phyloP scores from a whole-genome alignment of 208 protist species.

The Acanthamoeba lenticulata region DNA sequence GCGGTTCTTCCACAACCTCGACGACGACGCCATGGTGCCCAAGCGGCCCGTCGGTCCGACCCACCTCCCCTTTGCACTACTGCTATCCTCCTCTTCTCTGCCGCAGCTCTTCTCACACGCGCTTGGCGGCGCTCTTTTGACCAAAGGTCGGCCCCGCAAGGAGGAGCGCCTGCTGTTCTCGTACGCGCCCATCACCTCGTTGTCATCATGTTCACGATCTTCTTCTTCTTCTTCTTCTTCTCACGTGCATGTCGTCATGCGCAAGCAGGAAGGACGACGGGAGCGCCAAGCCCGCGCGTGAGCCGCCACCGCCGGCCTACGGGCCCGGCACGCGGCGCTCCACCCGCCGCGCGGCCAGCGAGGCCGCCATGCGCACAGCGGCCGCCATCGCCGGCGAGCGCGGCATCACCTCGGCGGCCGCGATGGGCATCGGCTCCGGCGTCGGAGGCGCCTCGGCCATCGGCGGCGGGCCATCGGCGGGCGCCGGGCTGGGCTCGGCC shows the following conservation, averaged over 20 bases:
- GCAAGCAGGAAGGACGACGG: not conserved
- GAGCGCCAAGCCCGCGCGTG: not conserved
- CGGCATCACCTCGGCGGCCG: not conserved
- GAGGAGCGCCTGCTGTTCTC: not conserved
- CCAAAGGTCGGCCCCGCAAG: not conserved
- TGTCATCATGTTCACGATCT: not conserved
- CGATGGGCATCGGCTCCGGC: no score
- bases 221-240: not conserved
- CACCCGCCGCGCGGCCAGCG: not conserved
- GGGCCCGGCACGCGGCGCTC: not conserved
- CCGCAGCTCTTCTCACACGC: not conserved
- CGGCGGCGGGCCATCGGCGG: no score
- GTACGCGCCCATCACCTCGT: not conserved
- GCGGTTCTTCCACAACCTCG: conserved; percentile 22
- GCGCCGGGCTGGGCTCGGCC: no score
- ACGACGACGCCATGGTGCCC: conserved; percentile 6
- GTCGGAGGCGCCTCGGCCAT: no score
- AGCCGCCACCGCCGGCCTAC: not conserved
- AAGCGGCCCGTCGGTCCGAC: not conserved
- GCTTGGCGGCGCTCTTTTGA: no score
- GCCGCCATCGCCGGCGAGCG: not conserved
- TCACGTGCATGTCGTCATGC: not conserved
- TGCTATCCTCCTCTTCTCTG: no score
- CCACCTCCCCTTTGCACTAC: no score
- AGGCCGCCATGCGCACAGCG: not conserved